These are phyloP conservation scores for Hymenoscyphus scutula DNA, from an alignment of 2,329 filamentous ascomycete genomes.

Conservation along the genomic window DNA sequence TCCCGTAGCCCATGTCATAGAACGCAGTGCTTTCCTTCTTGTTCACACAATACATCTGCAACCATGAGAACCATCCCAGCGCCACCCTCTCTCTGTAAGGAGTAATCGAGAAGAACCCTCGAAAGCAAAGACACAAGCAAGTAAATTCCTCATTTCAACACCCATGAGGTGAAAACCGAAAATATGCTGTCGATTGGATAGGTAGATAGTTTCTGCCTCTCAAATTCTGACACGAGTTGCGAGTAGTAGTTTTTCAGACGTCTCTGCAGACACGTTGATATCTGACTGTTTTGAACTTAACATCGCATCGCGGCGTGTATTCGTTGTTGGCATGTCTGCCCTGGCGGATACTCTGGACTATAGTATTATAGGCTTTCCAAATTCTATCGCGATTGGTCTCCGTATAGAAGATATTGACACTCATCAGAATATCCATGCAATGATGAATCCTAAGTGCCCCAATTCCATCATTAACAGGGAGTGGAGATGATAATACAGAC, in stretches of 20 bases:
- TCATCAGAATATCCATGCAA: neutral
- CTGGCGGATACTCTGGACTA: no score
- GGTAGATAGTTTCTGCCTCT: neutral
- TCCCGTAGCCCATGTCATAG: no score
- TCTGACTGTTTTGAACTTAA: neutral
- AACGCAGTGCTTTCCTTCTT: no score
- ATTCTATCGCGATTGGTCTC: neutral
- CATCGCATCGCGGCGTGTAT: neutral
- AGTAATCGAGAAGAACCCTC: neutral
- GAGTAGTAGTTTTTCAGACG: neutral
- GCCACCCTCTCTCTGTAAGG: no score
- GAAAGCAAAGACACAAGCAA: neutral
- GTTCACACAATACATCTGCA: no score
- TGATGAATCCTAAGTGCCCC: neutral
- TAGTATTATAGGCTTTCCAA: no score
- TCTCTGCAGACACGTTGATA: neutral
- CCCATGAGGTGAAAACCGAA: neutral
- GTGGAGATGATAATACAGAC: neutral
- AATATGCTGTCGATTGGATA: neutral
- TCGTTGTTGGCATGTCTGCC: no score
- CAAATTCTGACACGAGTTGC: neutral
- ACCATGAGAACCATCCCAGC: no score
- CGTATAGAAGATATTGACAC: neutral
- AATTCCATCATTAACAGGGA: neutral
- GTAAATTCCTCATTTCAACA: neutral